Conservation (phyloP, 148 eudicot species). For the Vaccinium corymbosum region DNA sequence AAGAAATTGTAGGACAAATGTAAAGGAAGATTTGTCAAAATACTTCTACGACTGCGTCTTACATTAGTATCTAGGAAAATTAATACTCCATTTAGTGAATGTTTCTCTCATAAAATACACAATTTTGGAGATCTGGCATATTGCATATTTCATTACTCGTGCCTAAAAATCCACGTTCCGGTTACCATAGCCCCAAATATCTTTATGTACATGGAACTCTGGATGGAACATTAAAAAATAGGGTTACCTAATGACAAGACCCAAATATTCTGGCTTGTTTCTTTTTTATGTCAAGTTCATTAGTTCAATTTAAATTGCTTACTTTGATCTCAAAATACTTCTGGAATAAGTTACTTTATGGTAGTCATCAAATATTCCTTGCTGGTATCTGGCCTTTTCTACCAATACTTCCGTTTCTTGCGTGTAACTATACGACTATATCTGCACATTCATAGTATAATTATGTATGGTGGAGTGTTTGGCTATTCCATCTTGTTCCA, state of each 20-base stretch:
- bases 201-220: not conserved
- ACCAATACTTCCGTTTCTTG: constrained; percentile 10
- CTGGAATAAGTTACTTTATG: constrained; percentile 18
- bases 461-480: not conserved
- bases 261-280: not conserved
- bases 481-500: not conserved
- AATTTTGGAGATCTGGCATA: not conserved
- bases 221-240: not conserved
- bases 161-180: not conserved
- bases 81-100: not conserved
- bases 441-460: not conserved
- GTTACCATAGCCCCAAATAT: not conserved
- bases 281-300: not conserved
- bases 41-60: not conserved
- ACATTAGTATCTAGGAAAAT: not conserved
- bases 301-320: not conserved
- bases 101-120: not conserved
- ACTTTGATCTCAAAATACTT: not conserved
- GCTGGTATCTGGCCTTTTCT: constrained; percentile 71
- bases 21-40: not conserved
- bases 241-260: not conserved
- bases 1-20: not conserved
- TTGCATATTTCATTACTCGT: not conserved
- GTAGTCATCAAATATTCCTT: constrained; percentile 84
- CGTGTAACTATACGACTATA: not conserved